These are phyloP conservation scores for Carex kokanica DNA, from an alignment of 176 grass and related monocot genomes.

Conservation along the genomic window DNA sequence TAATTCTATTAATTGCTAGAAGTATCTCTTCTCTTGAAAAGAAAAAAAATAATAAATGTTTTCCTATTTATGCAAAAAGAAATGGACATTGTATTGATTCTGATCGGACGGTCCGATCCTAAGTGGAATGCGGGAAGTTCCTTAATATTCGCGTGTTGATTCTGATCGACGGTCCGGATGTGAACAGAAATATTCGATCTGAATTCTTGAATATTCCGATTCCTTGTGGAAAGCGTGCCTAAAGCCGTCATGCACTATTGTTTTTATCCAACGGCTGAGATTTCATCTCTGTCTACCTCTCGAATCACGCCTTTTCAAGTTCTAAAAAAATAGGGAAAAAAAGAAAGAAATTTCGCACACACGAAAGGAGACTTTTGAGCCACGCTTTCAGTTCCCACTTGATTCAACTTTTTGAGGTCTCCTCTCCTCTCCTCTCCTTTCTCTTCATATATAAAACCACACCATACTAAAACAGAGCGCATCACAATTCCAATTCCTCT, in stretches of 20 bases:
- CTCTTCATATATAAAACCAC: conserved; percentile 14
- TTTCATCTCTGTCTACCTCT: not conserved
- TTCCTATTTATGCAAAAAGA: too few species aligned
- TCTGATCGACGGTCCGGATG: too few species aligned
- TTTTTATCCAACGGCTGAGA: conserved; percentile 1
- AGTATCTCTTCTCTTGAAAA: too few species aligned
- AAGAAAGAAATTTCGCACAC: not conserved
- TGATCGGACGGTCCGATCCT: too few species aligned
- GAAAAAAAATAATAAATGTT: too few species aligned
- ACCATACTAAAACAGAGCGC: not conserved
- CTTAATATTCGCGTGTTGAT: too few species aligned
- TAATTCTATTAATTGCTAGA: too few species aligned
- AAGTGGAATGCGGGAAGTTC: too few species aligned
- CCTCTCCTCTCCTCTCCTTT: not conserved
- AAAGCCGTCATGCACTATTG: not conserved
- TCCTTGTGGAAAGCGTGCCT: not conserved
- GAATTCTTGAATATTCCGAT: too few species aligned
- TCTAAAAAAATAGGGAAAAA: not conserved
- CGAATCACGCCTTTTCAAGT: not conserved
- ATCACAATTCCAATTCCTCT: not conserved
- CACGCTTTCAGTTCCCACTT: not conserved
- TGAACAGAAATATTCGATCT: too few species aligned
- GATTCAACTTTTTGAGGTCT: too few species aligned
- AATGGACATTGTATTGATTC: too few species aligned
- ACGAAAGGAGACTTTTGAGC: conserved; percentile 8